phyloP scores from a whole-genome alignment of 1,139 yeast species.

The Zygosaccharomyces sapae region DNA sequence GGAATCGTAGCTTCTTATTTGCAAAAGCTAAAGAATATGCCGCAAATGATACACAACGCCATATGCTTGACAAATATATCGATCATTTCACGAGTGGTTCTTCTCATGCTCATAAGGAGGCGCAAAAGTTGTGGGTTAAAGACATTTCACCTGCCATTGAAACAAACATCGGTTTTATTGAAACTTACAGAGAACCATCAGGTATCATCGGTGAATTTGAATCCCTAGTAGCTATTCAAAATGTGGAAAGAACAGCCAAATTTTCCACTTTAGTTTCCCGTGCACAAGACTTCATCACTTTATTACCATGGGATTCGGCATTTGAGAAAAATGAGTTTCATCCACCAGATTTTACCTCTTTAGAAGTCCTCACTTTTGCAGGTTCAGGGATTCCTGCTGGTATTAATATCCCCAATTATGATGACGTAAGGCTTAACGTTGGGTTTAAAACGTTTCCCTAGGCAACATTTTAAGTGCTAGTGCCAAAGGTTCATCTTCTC shows the following conservation, averaged over 20 bases:
- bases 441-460: constrained; percentile 88
- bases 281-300: constrained; percentile 60
- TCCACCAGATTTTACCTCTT: constrained; percentile 87
- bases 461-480: constrained; percentile 81
- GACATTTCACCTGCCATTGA: constrained; percentile 81
- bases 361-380: constrained; percentile 85
- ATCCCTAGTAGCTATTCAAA: constrained; percentile 88
- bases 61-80: constrained; percentile 62
- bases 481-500: constrained; percentile 51
- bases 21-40: constrained; percentile 55
- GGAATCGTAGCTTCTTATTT: constrained; percentile 53
- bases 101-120: constrained; percentile 76
- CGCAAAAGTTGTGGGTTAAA: constrained; percentile 84
- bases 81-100: constrained; percentile 76
- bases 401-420: constrained; percentile 87
- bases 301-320: constrained; percentile 71
- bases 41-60: constrained; percentile 67
- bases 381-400: constrained; percentile 92
- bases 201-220: constrained; percentile 96
- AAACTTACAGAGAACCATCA: constrained; percentile 86
- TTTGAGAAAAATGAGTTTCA: constrained; percentile 82
- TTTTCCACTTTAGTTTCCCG: constrained; percentile 63
- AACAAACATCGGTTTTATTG: constrained; percentile 84
- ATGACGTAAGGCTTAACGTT: constrained; percentile 72
- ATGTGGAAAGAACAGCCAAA: constrained; percentile 78